These are phyloP conservation scores for Athelia sp. DNA, from an alignment of 1,284 basidiomycete genomes.

Conservation along the genomic window DNA sequence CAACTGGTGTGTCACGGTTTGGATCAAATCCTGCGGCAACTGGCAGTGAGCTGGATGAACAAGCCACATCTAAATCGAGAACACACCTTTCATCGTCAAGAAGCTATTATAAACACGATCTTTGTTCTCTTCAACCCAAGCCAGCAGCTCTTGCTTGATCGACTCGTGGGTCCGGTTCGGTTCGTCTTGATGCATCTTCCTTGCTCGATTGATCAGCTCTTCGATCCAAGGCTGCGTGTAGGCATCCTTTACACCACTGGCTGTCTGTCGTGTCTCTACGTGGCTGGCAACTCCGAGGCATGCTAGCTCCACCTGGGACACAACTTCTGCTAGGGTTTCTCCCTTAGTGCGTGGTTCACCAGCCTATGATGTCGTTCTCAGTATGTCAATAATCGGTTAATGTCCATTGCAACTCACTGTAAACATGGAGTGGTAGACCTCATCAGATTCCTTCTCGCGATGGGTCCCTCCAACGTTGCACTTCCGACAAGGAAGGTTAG, in stretches of 20 bases:
- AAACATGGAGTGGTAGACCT: slow-evolving; percentile 24
- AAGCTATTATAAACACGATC: slow-evolving; percentile 9
- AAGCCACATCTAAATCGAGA: neutral
- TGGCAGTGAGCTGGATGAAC: neutral
- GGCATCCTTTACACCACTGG: slow-evolving; percentile 31
- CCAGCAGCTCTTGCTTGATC: slow-evolving; percentile 14
- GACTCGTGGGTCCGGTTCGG: slow-evolving; percentile 8
- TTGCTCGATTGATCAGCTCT: slow-evolving; percentile 16
- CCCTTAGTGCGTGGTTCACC: slow-evolving; percentile 12
- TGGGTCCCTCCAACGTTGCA: slow-evolving; percentile 20
- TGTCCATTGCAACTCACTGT: slow-evolving; percentile 10
- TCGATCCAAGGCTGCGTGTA: slow-evolving; percentile 27
- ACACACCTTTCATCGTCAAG: slow-evolving; percentile 8
- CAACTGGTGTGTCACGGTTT: slow-evolving; percentile 29
- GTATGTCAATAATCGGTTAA: neutral
- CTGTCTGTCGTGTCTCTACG: slow-evolving; percentile 15
- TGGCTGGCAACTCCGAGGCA: slow-evolving; percentile 9
- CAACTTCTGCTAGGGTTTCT: slow-evolving; percentile 15
- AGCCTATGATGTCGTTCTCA: slow-evolving; percentile 5
- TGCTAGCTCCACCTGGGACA: slow-evolving; percentile 17
- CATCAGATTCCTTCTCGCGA: slow-evolving; percentile 16
- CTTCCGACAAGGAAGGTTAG: slow-evolving; percentile 17
- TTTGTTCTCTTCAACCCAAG: slow-evolving; percentile 23
- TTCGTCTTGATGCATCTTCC: slow-evolving; percentile 10
- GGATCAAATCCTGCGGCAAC: slow-evolving; percentile 23